phyloP scores from a whole-genome alignment of 768 basidiomycete genomes.

The Cyclocybe cylindracea region DNA sequence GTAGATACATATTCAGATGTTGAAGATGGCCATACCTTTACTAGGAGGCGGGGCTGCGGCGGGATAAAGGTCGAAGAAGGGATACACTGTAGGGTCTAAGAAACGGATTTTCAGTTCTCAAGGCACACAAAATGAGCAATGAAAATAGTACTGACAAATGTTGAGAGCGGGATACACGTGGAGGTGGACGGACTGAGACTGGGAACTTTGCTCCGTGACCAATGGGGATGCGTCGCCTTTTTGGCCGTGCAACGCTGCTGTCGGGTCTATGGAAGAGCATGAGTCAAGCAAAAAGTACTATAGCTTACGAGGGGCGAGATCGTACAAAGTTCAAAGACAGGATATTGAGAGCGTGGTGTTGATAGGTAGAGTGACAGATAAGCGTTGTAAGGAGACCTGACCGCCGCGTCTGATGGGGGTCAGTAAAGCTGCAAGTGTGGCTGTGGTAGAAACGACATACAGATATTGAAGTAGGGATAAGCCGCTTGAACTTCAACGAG shows the following conservation, averaged over 20 bases:
- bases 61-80: slow-evolving; percentile 15
- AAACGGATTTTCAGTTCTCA: too few relatives aligned
- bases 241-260: too few relatives aligned
- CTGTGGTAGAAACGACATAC: slow-evolving; percentile 6
- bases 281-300: too few relatives aligned
- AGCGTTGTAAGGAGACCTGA: slow-evolving; percentile 4
- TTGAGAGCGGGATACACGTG: slow-evolving; percentile 13
- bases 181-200: background rate
- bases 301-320: too few relatives aligned
- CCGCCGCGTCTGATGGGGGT: slow-evolving; percentile 13
- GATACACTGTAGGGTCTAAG: slow-evolving; percentile 14
- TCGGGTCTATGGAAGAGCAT: too few relatives aligned
- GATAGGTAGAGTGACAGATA: slow-evolving; percentile 9
- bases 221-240: background rate
- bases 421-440: background rate
- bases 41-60: too few relatives aligned
- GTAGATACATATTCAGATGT: too few relatives aligned
- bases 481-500: background rate
- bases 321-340: slow-evolving; percentile 20
- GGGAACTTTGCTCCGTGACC: background rate
- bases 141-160: slow-evolving; percentile 8
- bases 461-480: slow-evolving; percentile 15
- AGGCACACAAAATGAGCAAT: too few relatives aligned
- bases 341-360: slow-evolving; percentile 15
- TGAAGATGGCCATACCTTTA: too few relatives aligned